Percentiles rank a stretch among this genome's conserved stretches.
Conservation (phyloP, 2,329 filamentous ascomycete species). For the Raffaelea ambrosiae region DNA sequence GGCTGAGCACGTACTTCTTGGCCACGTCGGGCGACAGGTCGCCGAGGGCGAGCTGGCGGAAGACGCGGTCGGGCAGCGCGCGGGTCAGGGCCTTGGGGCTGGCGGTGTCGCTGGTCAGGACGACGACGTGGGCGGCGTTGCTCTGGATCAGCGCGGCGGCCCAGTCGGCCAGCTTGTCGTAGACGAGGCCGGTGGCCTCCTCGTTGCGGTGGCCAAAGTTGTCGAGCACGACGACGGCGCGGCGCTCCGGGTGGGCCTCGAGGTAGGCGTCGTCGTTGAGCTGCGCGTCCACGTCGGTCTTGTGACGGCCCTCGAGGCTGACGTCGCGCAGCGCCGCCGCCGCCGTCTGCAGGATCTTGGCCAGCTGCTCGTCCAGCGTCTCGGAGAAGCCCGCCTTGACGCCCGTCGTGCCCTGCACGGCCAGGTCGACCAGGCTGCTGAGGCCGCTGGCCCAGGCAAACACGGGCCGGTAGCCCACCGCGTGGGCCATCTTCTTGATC, state of each 20-base stretch:
- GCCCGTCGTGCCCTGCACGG: conserved; percentile 86
- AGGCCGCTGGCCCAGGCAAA: conserved; percentile 97
- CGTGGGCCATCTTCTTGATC: conserved; percentile 68
- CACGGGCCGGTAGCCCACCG: conserved; percentile 85
- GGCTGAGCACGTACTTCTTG: conserved; percentile 80
- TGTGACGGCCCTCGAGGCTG: conserved; percentile 60
- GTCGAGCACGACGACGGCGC: conserved; percentile 81
- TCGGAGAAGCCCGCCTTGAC: conserved; percentile 93
- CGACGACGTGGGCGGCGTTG: conserved; percentile 89
- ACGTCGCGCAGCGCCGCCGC: conserved; percentile 70
- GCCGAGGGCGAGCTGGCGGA: conserved; percentile 75
- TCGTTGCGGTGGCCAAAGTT: conserved; percentile 81
- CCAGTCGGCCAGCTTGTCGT: conserved; percentile 82
- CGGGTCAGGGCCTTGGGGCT: conserved; percentile 83
- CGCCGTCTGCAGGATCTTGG: conserved; percentile 82
- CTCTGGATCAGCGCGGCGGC: conserved; percentile 76
- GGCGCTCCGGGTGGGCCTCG: conserved; percentile 75
- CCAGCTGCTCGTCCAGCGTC: conserved; percentile 79
- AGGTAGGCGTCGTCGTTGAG: conserved; percentile 79
- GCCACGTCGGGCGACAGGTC: conserved; percentile 82
- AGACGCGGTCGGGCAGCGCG: conserved; percentile 82
- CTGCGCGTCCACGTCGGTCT: conserved; percentile 43
- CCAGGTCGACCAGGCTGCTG: conserved; percentile 84
- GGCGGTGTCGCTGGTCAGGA: conserved; percentile 82
- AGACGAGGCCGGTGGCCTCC: conserved; percentile 51